Evolutionary conservation across 2,329 filamentous ascomycete genomes (phyloP).

Genomic region (Colletotrichum sp.): DNA sequence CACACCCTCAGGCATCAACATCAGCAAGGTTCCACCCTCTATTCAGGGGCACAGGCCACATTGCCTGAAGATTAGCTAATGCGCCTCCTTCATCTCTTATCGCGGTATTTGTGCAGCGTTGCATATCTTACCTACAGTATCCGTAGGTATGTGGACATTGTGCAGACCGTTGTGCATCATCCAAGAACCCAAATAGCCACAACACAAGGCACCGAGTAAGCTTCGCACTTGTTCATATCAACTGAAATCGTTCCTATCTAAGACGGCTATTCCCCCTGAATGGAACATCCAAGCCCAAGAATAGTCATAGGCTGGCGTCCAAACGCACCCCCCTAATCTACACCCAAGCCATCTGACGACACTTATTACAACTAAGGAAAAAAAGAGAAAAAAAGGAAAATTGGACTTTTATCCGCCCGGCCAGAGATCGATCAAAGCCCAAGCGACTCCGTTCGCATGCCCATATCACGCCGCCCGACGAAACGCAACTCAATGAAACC

Average conservation of each 20-base stretch:
- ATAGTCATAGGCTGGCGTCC: conserved; percentile 1
- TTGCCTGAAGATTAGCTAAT: not conserved
- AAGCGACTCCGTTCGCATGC: conserved; percentile 14
- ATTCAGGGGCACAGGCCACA: conserved; percentile 16
- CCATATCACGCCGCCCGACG: conserved; percentile 8
- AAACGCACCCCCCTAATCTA: not conserved
- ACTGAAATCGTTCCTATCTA: not conserved
- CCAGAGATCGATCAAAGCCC: conserved; percentile 1
- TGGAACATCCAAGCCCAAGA: conserved; percentile 4
- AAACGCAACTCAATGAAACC: conserved; percentile 1
- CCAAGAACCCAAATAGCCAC: not conserved
- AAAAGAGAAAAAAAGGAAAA: not conserved
- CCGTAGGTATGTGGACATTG: not conserved
- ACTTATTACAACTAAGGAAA: not conserved
- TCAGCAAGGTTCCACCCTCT: not conserved
- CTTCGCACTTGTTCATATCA: not conserved
- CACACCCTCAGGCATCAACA: conserved; percentile 15
- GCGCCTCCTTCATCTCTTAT: not conserved
- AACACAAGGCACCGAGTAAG: not conserved
- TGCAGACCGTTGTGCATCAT: not conserved
- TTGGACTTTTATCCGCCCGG: conserved; percentile 3
- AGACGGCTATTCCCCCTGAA: not conserved
- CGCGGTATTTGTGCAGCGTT: not conserved
- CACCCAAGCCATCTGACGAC: not conserved
- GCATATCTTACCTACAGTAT: not conserved